phyloP scores from a whole-genome alignment of 78 protist genomes.

The Pigoraptor vietnamica region DNA sequence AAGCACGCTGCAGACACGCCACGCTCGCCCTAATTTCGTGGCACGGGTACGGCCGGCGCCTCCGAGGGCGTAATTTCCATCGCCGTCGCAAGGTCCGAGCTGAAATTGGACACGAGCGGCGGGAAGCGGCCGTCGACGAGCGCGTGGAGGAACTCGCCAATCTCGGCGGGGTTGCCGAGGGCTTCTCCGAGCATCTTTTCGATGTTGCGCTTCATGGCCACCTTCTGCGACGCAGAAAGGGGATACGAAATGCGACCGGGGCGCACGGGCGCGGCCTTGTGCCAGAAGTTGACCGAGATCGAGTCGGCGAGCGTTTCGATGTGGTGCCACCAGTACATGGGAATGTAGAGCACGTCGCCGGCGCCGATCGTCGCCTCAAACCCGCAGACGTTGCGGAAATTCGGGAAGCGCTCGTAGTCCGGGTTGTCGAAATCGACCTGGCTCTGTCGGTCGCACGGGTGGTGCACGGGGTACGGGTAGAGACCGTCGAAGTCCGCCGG shows the following conservation, averaged over 20 bases:
- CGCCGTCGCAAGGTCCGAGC: background rate
- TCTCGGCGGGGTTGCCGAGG: background rate
- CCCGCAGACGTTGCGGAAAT: background rate
- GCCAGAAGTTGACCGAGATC: background rate
- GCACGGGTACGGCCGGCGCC: background rate
- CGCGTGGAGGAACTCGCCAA: background rate
- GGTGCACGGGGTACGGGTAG: conserved; percentile 26
- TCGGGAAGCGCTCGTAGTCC: conserved; percentile 10
- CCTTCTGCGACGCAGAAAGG: background rate
- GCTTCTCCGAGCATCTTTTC: background rate
- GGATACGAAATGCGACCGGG: background rate
- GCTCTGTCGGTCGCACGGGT: conserved; percentile 30
- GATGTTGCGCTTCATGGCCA: conserved; percentile 11
- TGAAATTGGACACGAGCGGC: background rate
- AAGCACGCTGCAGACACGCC: background rate
- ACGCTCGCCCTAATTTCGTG: background rate
- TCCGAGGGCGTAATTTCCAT: background rate
- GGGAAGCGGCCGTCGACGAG: background rate
- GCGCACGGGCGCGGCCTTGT: background rate
- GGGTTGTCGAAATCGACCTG: conserved; percentile 18
- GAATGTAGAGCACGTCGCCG: conserved; percentile 11
- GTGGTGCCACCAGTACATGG: conserved; percentile 11
- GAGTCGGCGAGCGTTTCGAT: background rate
- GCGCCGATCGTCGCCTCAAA: background rate
- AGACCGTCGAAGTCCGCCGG: conserved; percentile 2